Percentiles rank a stretch among this genome's conserved stretches.
These are phyloP conservation scores for Monilinia fructicola DNA, from an alignment of 2,329 filamentous ascomycete species.

Conservation along the genomic window DNA sequence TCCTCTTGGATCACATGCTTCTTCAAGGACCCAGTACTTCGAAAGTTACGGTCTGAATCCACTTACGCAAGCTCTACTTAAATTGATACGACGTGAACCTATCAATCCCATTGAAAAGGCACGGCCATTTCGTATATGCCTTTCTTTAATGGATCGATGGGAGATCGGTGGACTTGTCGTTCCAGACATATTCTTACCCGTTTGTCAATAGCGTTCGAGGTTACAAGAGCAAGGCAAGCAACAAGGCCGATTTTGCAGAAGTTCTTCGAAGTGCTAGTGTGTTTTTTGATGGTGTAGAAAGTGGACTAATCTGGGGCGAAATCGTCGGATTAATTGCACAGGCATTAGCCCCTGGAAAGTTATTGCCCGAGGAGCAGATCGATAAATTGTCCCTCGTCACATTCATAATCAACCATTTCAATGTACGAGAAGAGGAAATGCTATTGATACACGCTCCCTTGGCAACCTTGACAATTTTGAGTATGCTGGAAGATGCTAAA, in stretches of 20 bases:
- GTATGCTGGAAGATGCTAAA: slow-evolving; percentile 57
- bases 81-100: slow-evolving; percentile 64
- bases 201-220: slow-evolving; percentile 77
- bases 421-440: slow-evolving; percentile 96
- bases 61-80: slow-evolving; percentile 70
- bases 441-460: slow-evolving; percentile 79
- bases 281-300: slow-evolving; percentile 97
- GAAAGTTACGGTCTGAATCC: slow-evolving; percentile 73
- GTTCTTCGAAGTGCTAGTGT: slow-evolving; percentile 89
- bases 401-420: slow-evolving; percentile 87
- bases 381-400: slow-evolving; percentile 70
- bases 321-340: slow-evolving; percentile 67
- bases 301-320: slow-evolving; percentile 86
- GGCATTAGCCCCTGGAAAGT: slow-evolving; percentile 51
- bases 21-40: slow-evolving; percentile 75
- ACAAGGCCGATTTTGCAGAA: slow-evolving; percentile 75
- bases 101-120: slow-evolving; percentile 66
- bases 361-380: slow-evolving; percentile 47
- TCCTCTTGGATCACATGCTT: slow-evolving; percentile 37
- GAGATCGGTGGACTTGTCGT: slow-evolving; percentile 91
- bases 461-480: slow-evolving; percentile 61
- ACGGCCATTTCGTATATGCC: slow-evolving; percentile 83
- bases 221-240: slow-evolving; percentile 65
- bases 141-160: slow-evolving; percentile 97
- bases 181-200: slow-evolving; percentile 82